These are phyloP conservation scores for Pascua guehoae DNA, from an alignment of 1,284 basidiomycete genomes.

Conservation along the genomic window DNA sequence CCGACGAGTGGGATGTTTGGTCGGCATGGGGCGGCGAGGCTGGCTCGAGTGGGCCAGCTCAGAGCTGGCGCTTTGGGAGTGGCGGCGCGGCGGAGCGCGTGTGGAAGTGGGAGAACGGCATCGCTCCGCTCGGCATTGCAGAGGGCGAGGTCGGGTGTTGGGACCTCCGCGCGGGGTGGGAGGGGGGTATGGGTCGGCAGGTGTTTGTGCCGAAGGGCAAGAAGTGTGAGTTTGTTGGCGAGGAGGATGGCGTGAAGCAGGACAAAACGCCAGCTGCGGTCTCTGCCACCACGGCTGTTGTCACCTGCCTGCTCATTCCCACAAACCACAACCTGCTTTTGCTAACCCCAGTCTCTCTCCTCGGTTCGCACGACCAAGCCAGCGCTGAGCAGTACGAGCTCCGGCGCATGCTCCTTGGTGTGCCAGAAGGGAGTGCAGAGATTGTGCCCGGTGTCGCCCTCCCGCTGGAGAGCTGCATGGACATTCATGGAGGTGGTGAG, in stretches of 20 bases:
- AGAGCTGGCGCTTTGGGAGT: conserved; percentile 39
- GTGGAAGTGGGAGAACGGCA: conserved; percentile 32
- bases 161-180: conserved; percentile 63
- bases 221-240: conserved; percentile 58
- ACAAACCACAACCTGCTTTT: neutral
- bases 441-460: conserved; percentile 73
- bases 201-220: conserved; percentile 66
- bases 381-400: conserved; percentile 59
- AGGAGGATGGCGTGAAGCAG: no score
- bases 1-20: conserved; percentile 72
- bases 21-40: conserved; percentile 62
- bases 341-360: conserved; percentile 21
- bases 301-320: neutral
- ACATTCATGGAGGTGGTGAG: conserved; percentile 86
- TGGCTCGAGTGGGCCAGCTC: neutral
- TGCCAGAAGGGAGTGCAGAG: conserved; percentile 81
- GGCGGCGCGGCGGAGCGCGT: conserved; percentile 42
- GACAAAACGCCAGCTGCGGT: no score
- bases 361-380: conserved; percentile 20
- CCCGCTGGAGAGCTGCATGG: conserved; percentile 90
- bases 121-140: conserved; percentile 18
- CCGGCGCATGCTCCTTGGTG: conserved; percentile 75
- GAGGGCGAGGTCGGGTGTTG: conserved; percentile 46
- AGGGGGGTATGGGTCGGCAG: conserved; percentile 68
- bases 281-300: neutral